Evolutionary conservation across 306 rosid genomes (phyloP).

Genomic region (Cicer chorassanicum): DNA sequence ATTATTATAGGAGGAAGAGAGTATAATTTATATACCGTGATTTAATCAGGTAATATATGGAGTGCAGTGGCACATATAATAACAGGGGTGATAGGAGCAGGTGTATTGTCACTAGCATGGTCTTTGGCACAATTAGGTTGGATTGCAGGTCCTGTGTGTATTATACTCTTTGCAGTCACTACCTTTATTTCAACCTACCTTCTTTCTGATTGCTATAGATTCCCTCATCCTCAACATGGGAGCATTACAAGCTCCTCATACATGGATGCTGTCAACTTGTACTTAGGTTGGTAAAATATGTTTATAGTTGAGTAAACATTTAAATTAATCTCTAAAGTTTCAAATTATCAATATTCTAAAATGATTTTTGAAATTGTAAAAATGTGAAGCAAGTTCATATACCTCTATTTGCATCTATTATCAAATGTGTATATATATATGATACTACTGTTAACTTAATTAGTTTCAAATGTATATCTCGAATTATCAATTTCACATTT

Average conservation of each 20-base stretch:
- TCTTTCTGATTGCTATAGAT: conserved; percentile 61
- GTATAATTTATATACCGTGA: too few species aligned
- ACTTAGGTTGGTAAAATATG: conserved; percentile 32
- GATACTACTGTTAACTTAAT: too few species aligned
- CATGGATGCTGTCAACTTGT: conserved; percentile 55
- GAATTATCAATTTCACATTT: too few species aligned
- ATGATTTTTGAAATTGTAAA: too few species aligned
- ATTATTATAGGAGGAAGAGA: too few species aligned
- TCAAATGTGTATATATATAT: too few species aligned
- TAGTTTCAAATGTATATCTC: too few species aligned
- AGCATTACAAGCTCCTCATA: conserved; percentile 45
- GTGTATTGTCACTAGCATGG: conserved; percentile 84
- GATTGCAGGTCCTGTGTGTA: conserved; percentile 63
- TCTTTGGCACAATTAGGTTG: conserved; percentile 79
- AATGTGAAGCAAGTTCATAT: too few species aligned
- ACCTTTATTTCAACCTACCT: conserved; percentile 57
- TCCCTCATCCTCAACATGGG: conserved; percentile 56
- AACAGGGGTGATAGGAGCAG: conserved; percentile 86
- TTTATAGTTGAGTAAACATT: too few species aligned
- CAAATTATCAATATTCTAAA: too few species aligned
- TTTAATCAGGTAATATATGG: conserved; percentile 50
- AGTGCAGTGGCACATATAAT: conserved; percentile 68
- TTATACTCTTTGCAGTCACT: conserved; percentile 56
- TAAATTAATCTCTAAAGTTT: too few species aligned
- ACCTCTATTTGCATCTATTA: too few species aligned